phyloP scores from a whole-genome alignment of 306 rosid genomes.

The Begonia peltatifolia region DNA sequence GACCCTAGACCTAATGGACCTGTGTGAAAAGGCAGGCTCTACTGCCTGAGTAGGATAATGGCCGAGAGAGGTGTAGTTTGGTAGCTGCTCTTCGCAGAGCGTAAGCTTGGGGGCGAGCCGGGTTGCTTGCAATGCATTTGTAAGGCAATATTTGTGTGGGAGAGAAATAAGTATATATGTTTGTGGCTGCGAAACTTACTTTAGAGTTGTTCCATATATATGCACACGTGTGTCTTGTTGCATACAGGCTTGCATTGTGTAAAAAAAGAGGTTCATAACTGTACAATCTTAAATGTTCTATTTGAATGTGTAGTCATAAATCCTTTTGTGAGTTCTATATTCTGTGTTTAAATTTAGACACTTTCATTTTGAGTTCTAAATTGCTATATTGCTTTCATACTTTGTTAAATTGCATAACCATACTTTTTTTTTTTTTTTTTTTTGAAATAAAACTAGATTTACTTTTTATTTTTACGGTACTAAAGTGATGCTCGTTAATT shows the following conservation, averaged over 20 bases:
- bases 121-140: not conserved
- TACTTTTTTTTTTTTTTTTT: no score
- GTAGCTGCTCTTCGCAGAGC: constrained; percentile 73
- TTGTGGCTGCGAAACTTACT: not conserved
- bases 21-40: constrained; percentile 88
- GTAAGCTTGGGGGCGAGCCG: constrained; percentile 70
- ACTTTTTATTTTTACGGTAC: no score
- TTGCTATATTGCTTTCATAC: no score
- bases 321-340: no score
- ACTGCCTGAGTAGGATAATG: constrained; percentile 56
- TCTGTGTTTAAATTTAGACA: no score
- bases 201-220: not conserved
- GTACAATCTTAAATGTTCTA: not conserved
- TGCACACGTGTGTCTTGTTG: not conserved
- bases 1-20: constrained; percentile 89
- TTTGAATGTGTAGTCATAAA: no score
- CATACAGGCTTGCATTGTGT: not conserved
- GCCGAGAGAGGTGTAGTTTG: constrained; percentile 33
- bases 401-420: no score
- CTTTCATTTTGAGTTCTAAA: no score
- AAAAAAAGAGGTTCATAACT: not conserved
- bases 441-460: no score
- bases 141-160: constrained; percentile 21
- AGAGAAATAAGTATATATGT: constrained; percentile 9
- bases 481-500: no score